Conservation (phyloP, 108 stramenopile genomes). For the Nannochloropsis salina region DNA sequence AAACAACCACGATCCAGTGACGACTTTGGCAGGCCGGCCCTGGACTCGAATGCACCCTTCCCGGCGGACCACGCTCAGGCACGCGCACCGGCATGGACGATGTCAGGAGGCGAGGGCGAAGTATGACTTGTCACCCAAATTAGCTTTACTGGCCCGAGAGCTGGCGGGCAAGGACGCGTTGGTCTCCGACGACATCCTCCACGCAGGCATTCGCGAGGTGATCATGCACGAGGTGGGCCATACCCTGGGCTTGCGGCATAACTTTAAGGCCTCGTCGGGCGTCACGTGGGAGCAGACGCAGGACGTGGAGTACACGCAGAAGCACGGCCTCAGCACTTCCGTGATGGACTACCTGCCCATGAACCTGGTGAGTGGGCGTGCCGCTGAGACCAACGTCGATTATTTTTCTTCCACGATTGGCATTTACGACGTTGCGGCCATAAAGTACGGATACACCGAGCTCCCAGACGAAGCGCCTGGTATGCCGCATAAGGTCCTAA, state of each 20-base stretch:
- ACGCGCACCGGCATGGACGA: background rate
- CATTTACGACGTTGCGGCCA: constrained; percentile 46
- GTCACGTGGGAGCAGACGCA: constrained; percentile 32
- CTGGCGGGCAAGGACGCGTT: background rate
- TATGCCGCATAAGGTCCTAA: constrained; percentile 22
- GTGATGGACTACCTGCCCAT: constrained; percentile 53
- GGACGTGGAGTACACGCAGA: background rate
- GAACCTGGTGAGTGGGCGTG: constrained; percentile 31
- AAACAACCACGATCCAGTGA: background rate
- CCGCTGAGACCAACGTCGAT: background rate
- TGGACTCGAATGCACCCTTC: background rate
- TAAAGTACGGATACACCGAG: constrained; percentile 37
- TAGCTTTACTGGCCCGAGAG: constrained; percentile 7
- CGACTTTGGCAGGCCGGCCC: background rate
- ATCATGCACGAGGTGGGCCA: constrained; percentile 51
- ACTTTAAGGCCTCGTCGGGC: constrained; percentile 36
- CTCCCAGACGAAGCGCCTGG: constrained; percentile 28
- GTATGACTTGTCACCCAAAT: background rate
- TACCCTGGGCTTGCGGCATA: constrained; percentile 48
- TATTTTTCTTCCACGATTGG: constrained; percentile 33
- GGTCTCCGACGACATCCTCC: constrained; percentile 25
- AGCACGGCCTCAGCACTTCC: constrained; percentile 30
- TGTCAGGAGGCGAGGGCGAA: constrained; percentile 3
- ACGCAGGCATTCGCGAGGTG: constrained; percentile 36
- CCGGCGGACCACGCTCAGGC: background rate